Evolutionary conservation across 192 early-diverging fungal species (phyloP), one percentile per base, ranked within the genome.

Genomic region (Backusella luteola): DNA sequence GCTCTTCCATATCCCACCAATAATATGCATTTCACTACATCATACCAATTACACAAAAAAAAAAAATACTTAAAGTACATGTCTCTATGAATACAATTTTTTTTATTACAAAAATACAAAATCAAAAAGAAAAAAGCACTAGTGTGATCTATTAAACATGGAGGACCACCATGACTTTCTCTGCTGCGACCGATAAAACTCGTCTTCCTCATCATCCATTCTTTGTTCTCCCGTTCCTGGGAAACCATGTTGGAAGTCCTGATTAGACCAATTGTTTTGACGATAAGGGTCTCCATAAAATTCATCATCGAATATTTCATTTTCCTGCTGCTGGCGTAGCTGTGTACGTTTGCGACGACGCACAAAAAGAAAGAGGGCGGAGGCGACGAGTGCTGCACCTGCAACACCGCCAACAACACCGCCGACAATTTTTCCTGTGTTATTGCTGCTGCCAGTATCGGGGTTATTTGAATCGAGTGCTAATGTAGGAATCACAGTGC

Each of bases 271-370:
- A 42, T 49, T 39, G 23, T 71, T 49, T 49, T 71, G 70, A 34
- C 44, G 21, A 49, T 67, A 75, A 9, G 74, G 66, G 21, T 75
- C 74, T 49, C 36, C 66, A 44, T 75, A 75, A 53, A 67, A 75
- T 17, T 75, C 74, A 32, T 75, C 74, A n/a, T 67, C 63, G 15
- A 44, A 75, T 6, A 67, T 26, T 67, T 67, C 39, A 19, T 41
- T 75, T 14, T 66, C 35, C 17, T 67, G 35, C 17, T 67, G 59
- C 6, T 44, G 26, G 2, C 26, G 26, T 44, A 12, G 6, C 9
- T 38, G 68, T 6, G 42, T 44, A 17, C 42, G 59, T 34, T 46
- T 44, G 5, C 32, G 67, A 21, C 63, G 74, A n/a, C 66, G 35
- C n/a, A 67, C 67, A 41, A n/a, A 42, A 15, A 75, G 52, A 15